Percentiles rank a stretch among this genome's conserved stretches.
phyloP scores from a whole-genome alignment of 164 flowering plant species.

The Chimonanthus praecox region DNA sequence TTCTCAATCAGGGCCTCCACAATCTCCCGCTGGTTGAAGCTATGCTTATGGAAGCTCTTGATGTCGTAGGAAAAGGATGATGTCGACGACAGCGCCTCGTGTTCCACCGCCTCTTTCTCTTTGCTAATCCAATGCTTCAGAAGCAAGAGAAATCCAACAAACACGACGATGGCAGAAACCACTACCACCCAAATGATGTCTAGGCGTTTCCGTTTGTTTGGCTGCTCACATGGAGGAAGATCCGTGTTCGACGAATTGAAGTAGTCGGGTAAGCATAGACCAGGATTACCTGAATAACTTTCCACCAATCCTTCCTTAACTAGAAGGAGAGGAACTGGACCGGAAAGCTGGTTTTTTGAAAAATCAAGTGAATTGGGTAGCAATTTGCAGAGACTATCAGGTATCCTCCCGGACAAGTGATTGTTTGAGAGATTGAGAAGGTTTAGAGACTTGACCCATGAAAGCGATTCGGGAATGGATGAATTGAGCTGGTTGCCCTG shows the following conservation, averaged over 20 bases:
- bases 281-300: slow-evolving; percentile 76
- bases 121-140: slow-evolving; percentile 40
- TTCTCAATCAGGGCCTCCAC: slow-evolving; percentile 66
- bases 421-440: slow-evolving; percentile 86
- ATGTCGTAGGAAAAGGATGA: slow-evolving; percentile 62
- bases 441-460: slow-evolving; percentile 58
- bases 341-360: slow-evolving; percentile 68
- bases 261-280: slow-evolving; percentile 49
- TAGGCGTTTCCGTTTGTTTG: slow-evolving; percentile 28
- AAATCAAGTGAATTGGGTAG: slow-evolving; percentile 82
- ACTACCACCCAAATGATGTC: slow-evolving; percentile 52
- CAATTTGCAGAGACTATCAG: slow-evolving; percentile 52
- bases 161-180: slow-evolving; percentile 35
- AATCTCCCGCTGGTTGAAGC: slow-evolving; percentile 64
- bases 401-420: slow-evolving; percentile 65
- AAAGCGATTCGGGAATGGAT: slow-evolving; percentile 62
- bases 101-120: slow-evolving; percentile 33
- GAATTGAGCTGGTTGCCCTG: slow-evolving; percentile 66
- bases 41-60: slow-evolving; percentile 74
- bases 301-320: slow-evolving; percentile 55
- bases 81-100: slow-evolving; percentile 35
- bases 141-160: slow-evolving; percentile 46
- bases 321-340: slow-evolving; percentile 63
- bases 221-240: slow-evolving; percentile 48
- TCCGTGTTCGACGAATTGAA: slow-evolving; percentile 24